Percentiles rank a stretch among this genome's conserved stretches.
Conservation (phyloP, 345 rosid genomes). For the Citropsis articulata region DNA sequence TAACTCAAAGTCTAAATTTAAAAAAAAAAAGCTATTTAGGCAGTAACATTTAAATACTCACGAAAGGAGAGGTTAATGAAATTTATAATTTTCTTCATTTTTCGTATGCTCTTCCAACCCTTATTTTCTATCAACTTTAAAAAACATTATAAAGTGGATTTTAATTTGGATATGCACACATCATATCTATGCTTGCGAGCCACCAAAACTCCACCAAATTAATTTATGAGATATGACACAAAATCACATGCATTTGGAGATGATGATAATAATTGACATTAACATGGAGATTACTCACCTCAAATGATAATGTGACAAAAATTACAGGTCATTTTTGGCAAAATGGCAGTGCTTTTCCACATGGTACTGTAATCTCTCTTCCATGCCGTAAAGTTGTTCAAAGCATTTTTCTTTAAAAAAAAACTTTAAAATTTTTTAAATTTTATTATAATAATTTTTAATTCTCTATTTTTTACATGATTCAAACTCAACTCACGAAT, state of each 20-base stretch:
- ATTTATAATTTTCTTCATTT: too few species aligned
- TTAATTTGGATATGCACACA: background rate
- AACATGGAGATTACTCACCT: background rate
- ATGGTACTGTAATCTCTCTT: background rate
- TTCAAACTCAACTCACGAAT: fast-evolving
- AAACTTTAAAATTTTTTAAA: too few species aligned
- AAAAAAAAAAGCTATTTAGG: too few species aligned
- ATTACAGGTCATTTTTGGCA: background rate
- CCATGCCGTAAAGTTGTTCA: background rate
- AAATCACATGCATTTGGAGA: background rate
- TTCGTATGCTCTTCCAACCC: too few species aligned
- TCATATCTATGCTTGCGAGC: background rate
- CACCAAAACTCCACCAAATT: background rate
- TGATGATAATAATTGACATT: background rate
- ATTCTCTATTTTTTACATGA: too few species aligned
- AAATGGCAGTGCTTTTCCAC: background rate
- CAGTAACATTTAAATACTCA: too few species aligned
- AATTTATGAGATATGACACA: background rate
- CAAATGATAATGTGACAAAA: background rate
- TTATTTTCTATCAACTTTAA: too few species aligned
- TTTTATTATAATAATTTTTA: too few species aligned
- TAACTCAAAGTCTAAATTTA: too few species aligned
- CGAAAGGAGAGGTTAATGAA: too few species aligned
- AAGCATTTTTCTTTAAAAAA: too few species aligned
- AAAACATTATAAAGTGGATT: background rate